These are phyloP conservation scores for Fagopyrum homotropicum DNA, from an alignment of 148 eudicot genomes.

Conservation along the genomic window DNA sequence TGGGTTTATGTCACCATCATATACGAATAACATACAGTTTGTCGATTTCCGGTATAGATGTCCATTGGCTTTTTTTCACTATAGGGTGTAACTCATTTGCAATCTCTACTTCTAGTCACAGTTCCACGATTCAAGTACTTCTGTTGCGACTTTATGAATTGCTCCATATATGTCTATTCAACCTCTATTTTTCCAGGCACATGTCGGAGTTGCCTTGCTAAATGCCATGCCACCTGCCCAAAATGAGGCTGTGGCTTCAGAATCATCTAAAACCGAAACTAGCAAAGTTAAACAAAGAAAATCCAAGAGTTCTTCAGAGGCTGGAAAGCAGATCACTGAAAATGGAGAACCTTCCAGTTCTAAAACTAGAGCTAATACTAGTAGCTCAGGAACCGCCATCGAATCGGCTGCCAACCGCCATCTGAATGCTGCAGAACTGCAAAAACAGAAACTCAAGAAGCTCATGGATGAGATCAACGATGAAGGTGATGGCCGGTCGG, in stretches of 20 bases:
- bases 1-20: neutral
- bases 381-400: conserved; percentile 35
- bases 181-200: conserved; percentile 42
- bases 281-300: conserved; percentile 54
- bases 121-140: neutral
- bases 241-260: conserved; percentile 33
- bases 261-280: conserved; percentile 39
- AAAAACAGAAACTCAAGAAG: conserved; percentile 71
- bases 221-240: conserved; percentile 64
- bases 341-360: conserved; percentile 41
- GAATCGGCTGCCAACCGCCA: conserved; percentile 46
- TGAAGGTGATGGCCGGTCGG: conserved; percentile 73
- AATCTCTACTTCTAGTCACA: neutral
- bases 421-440: conserved; percentile 67
- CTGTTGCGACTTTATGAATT: neutral
- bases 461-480: conserved; percentile 83
- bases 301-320: conserved; percentile 40
- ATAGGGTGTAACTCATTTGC: neutral
- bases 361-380: conserved; percentile 31
- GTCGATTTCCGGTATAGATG: too few relatives aligned
- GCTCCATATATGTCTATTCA: neutral
- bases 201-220: conserved; percentile 83
- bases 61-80: neutral
- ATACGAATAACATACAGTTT: neutral
- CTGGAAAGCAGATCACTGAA: conserved; percentile 24